Evolutionary conservation across 1,284 basidiomycete species (phyloP).

Genomic region (Puccinia hordei): DNA sequence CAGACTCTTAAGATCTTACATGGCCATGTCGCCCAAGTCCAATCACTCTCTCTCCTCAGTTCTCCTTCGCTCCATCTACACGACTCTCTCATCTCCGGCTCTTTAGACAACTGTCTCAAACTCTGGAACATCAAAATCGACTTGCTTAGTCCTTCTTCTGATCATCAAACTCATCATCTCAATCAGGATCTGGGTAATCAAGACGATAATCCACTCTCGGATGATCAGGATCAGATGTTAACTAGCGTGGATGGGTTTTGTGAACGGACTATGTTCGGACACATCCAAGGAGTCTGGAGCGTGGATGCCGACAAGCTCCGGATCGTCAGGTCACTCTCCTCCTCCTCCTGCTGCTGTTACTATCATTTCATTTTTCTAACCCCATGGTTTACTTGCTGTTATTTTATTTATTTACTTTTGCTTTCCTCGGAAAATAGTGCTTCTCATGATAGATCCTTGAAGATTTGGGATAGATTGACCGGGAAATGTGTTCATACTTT

Average conservation of each 20-base stretch:
- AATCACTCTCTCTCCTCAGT: slow-evolving; percentile 77
- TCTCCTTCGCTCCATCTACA: slow-evolving; percentile 54
- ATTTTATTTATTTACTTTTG: too few relatives aligned
- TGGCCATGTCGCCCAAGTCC: slow-evolving; percentile 93
- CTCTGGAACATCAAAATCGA: slow-evolving; percentile 90
- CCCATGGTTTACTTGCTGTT: too few relatives aligned
- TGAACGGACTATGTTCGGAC: slow-evolving; percentile 85
- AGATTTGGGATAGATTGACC: slow-evolving; percentile 88
- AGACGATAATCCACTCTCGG: background rate
- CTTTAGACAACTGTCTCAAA: slow-evolving; percentile 93
- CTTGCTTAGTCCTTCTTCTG: background rate
- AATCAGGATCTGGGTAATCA: too few relatives aligned
- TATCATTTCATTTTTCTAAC: background rate
- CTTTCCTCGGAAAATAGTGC: too few relatives aligned
- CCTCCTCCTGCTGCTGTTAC: slow-evolving; percentile 66
- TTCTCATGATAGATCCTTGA: slow-evolving; percentile 51
- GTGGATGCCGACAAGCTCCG: slow-evolving; percentile 89
- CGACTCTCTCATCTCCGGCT: slow-evolving; percentile 82
- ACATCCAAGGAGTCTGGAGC: slow-evolving; percentile 75
- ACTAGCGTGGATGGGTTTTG: slow-evolving; percentile 61
- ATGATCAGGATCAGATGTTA: background rate
- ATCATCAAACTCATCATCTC: background rate
- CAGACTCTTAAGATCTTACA: slow-evolving; percentile 80
- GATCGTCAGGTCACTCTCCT: slow-evolving; percentile 71
- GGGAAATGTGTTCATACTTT: slow-evolving; percentile 84